A percentile compares a stretch with the other conserved stretches of the same genome.
Conservation (phyloP, 2,329 filamentous ascomycete genomes). For the Fusarium liriodendri region DNA sequence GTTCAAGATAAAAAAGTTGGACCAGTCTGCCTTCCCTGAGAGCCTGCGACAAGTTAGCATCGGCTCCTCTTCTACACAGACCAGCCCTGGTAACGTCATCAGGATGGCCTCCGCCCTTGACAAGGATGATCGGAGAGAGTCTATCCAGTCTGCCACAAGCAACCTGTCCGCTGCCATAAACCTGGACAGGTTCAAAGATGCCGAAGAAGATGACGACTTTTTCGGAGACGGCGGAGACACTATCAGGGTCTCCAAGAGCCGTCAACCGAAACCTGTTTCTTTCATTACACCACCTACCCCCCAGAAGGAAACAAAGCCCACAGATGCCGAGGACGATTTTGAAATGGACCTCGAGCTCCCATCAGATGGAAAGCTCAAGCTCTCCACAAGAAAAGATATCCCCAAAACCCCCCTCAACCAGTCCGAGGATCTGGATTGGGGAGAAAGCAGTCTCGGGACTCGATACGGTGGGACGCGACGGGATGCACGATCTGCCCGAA, state of each 20-base stretch:
- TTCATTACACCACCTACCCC: constrained; percentile 68
- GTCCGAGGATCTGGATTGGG: constrained; percentile 89
- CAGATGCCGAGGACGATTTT: constrained; percentile 70
- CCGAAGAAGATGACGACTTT: constrained; percentile 71
- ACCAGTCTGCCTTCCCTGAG: constrained; percentile 73
- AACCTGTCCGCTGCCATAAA: constrained; percentile 61
- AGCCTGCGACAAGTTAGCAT: constrained; percentile 74
- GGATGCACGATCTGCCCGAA: constrained; percentile 82
- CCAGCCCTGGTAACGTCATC: constrained; percentile 61
- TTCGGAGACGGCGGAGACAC: constrained; percentile 73
- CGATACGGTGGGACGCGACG: constrained; percentile 88
- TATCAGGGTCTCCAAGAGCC: constrained; percentile 74
- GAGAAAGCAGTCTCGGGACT: constrained; percentile 91
- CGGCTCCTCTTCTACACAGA: constrained; percentile 56
- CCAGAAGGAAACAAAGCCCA: constrained; percentile 53
- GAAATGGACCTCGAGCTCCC: constrained; percentile 80
- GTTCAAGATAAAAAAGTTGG: constrained; percentile 73
- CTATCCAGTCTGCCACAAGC: constrained; percentile 48
- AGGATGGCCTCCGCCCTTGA: constrained; percentile 41
- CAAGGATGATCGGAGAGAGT: constrained; percentile 46
- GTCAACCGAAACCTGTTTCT: constrained; percentile 62
- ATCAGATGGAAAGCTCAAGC: constrained; percentile 71
- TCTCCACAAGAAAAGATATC: constrained; percentile 71
- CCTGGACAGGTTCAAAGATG: constrained; percentile 73
- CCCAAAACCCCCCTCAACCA: constrained; percentile 71